Evolutionary conservation across 139 green algal species (phyloP), one percentile per base, ranked within the genome.

Genomic region (Chlamydomonas sp.): DNA sequence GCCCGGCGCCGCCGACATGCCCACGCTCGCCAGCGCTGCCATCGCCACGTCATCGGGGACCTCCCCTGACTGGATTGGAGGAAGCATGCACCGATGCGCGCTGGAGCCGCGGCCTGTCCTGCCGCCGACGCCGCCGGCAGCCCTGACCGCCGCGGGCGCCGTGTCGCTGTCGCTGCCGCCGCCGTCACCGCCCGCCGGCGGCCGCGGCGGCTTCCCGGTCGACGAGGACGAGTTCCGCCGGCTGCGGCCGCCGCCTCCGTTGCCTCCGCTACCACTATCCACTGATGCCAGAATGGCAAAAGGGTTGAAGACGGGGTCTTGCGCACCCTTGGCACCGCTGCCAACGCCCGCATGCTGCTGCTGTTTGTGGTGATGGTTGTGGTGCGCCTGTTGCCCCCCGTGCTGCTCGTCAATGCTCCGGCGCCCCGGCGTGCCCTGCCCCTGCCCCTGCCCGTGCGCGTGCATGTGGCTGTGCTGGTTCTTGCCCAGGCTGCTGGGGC

Each of bases 371-470:
- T 81, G 77, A 59, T 67, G 77, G 20, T 78, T 20, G 10, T 59
- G 18, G 5, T 78, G 73, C 20, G 20, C 20, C 16, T 59, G n/a
- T 20, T 68, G 77, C 10, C 68, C 18, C 20, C 62, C 62, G 17
- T 72, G 78, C 5, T 83, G 78, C 78, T 83, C 78, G 63, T 83
- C 78, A 20, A 83, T 7, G 78, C 78, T 83, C 16, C 78, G 62
- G 8, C 78, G 78, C 17, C 78, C 78, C 75, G 57, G 63, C 79
- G 20, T 63, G 57, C 12, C 71, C 20, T 77, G 71, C 18, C 71
- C 71, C 20, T 79, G 74, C 49, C 49, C 74, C 9, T 79, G 74
- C 74, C 6, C 74, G 6, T 79, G 74, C 2, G 9, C 74, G 18
- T 79, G 74, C 12, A 8, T 5, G 5, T 76, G 69, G 12, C 69